Evolutionary conservation across 2,329 filamentous ascomycete genomes (phyloP), one percentile per base, ranked within the genome.

Genomic region (Aspergillus ibericus): DNA sequence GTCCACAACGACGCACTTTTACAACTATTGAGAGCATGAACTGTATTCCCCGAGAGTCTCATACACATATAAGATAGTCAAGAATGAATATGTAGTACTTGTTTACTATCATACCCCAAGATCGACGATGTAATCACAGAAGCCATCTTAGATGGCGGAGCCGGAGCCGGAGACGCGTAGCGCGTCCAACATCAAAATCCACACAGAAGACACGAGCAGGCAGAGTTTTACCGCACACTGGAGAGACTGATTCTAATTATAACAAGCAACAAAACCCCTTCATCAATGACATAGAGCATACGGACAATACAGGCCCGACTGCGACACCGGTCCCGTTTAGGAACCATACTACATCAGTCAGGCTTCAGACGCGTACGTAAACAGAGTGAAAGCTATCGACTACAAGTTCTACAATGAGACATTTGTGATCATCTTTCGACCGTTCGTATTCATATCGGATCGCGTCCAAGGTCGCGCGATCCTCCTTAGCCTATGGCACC

Each of bases 391-490:
- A 53, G 7, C 44, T 29, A 48, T 15, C 34, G 12, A 27, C 16
- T 5, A 53, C 25, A 27, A 9, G 15, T 6, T n/a, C n/a, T n/a
- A n/a, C n/a, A 9, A 25, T 22, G 12, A 13, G 16, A 12, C 10
- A 42, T 16, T 9, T 44, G 38, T 53, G 36, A 52, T 48, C 60
- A 29, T 60, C 16, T 66, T 64, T 70, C 64, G 58, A 65, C 53
- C 47, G 66, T 67, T 72, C 67, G 69, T 74, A 74, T 74, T 74
- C 71, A 72, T 74, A 72, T 69, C 64, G 61, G 71, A 73, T 63
- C 70, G 66, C 66, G 67, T 59, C 40, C 56, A 59, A 60, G 56
- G 51, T 59, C 61, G 63, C 63, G 57, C 64, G 68, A 67, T 71
- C 63, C 63, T 70, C 65, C 70, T 66, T 63, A 67, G 65, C 60